Evolutionary conservation across 2,329 filamentous ascomycete genomes (phyloP).

Genomic region (Aschersonia sp.): DNA sequence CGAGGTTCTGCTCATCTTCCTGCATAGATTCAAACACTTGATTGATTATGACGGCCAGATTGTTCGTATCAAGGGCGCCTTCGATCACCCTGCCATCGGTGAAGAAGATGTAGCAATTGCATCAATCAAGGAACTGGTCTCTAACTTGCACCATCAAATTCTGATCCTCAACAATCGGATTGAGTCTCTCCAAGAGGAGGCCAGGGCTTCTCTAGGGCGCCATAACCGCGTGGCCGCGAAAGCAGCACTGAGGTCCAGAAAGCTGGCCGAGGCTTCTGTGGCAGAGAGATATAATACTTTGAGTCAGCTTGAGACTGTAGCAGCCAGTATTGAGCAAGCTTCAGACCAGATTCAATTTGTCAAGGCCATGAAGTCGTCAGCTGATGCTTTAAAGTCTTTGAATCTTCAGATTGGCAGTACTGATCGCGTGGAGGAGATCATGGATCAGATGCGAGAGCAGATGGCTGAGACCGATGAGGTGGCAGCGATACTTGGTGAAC

Average conservation of each 20-base stretch:
- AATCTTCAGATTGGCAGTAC: slow-evolving; percentile 66
- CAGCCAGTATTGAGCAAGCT: slow-evolving; percentile 72
- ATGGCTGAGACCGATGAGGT: slow-evolving; percentile 77
- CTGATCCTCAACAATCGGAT: slow-evolving; percentile 51
- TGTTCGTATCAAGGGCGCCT: slow-evolving; percentile 54
- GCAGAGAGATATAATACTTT: slow-evolving; percentile 59
- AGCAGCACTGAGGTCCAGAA: slow-evolving; percentile 69
- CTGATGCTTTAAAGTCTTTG: slow-evolving; percentile 55
- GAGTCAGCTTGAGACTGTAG: slow-evolving; percentile 69
- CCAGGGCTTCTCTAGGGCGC: slow-evolving; percentile 53
- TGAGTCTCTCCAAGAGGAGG: slow-evolving; percentile 46
- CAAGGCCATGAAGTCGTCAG: slow-evolving; percentile 65
- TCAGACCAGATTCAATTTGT: slow-evolving; percentile 74
- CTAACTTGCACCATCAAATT: slow-evolving; percentile 61
- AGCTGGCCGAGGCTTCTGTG: slow-evolving; percentile 62
- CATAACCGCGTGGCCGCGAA: slow-evolving; percentile 67
- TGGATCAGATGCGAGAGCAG: slow-evolving; percentile 63
- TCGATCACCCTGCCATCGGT: slow-evolving; percentile 42
- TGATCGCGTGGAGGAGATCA: slow-evolving; percentile 59
- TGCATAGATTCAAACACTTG: slow-evolving; percentile 50
- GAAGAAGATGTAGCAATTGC: slow-evolving; percentile 72
- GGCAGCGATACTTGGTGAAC: slow-evolving; percentile 57
- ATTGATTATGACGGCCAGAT: slow-evolving; percentile 49
- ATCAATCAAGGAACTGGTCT: slow-evolving; percentile 65
- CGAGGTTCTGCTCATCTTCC: slow-evolving; percentile 53